Conservation (phyloP, 495 filamentous ascomycete genomes). For the Penicillium mononematosum region DNA sequence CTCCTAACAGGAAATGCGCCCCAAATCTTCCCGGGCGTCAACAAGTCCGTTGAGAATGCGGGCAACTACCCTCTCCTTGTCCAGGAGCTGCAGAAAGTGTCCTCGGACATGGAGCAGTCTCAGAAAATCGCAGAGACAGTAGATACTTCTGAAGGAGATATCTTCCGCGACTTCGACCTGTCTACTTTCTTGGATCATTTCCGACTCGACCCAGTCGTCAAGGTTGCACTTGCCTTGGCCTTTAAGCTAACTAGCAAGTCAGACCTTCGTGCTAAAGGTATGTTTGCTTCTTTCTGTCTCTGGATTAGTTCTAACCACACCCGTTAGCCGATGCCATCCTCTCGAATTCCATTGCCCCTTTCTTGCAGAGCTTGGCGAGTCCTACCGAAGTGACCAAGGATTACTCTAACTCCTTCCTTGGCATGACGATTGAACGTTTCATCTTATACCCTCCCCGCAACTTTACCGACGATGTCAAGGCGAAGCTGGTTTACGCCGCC, state of each 20-base stretch:
- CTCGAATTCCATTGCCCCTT: conserved; percentile 66
- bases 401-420: conserved; percentile 63
- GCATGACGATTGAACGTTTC: conserved; percentile 75
- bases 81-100: conserved; percentile 81
- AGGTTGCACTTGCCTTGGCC: conserved; percentile 83
- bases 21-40: conserved; percentile 77
- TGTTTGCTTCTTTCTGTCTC: conserved; percentile 17
- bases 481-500: conserved; percentile 63
- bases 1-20: conserved; percentile 79
- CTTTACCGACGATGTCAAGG: conserved; percentile 73
- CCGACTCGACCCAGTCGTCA: conserved; percentile 80
- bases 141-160: conserved; percentile 79
- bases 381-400: conserved; percentile 61
- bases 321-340: conserved; percentile 77
- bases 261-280: conserved; percentile 89
- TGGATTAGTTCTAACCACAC: conserved; percentile 25
- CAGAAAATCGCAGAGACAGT: conserved; percentile 90
- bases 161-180: conserved; percentile 92
- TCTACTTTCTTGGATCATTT: conserved; percentile 92
- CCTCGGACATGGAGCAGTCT: conserved; percentile 74
- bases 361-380: conserved; percentile 68
- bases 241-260: conserved; percentile 75
- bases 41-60: conserved; percentile 66
- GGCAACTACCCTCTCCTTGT: conserved; percentile 79
- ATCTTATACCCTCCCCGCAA: conserved; percentile 77